Conservation (phyloP, 1,284 basidiomycete species). For the Jaminaea rosea region DNA sequence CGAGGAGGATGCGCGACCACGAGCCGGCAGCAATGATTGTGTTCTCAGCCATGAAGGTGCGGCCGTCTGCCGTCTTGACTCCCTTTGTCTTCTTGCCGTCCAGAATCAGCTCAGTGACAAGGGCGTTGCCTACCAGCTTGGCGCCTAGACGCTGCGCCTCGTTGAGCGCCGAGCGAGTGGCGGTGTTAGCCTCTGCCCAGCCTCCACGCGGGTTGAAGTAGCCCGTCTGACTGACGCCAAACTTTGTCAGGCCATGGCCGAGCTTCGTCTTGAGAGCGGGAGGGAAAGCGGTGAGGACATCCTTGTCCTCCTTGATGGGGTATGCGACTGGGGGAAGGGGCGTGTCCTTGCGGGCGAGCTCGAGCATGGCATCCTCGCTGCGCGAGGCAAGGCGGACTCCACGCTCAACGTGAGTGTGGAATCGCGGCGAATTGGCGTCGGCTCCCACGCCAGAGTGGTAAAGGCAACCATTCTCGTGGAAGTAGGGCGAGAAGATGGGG, state of each 20-base stretch:
- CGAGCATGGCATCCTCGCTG: conserved; percentile 5
- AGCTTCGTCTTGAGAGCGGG: not conserved
- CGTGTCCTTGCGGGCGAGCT: not conserved
- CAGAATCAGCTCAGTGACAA: conserved; percentile 52
- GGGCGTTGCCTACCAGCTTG: conserved; percentile 56
- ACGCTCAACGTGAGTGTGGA: conserved; percentile 13
- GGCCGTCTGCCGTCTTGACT: conserved; percentile 60
- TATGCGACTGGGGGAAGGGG: conserved; percentile 11
- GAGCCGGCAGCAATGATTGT: conserved; percentile 66
- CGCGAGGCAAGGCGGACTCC: conserved; percentile 16
- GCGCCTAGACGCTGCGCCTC: conserved; percentile 60
- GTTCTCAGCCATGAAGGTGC: conserved; percentile 50
- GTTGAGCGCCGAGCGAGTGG: conserved; percentile 56
- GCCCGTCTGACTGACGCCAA: conserved; percentile 49
- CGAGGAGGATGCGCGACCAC: conserved; percentile 71
- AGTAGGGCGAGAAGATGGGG: conserved; percentile 15
- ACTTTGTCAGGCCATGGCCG: conserved; percentile 10
- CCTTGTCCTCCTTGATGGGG: conserved; percentile 5
- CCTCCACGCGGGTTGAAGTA: conserved; percentile 72
- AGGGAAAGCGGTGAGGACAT: conserved; percentile 13
- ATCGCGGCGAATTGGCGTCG: not conserved
- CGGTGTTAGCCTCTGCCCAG: conserved; percentile 72
- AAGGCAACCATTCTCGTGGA: conserved; percentile 38
- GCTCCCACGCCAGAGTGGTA: conserved; percentile 17
- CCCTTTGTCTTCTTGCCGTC: conserved; percentile 54